A percentile compares a stretch with the other conserved stretches of the same genome.
Conservation (phyloP, 257 asterid genomes). For the Osmanthus fragrans region DNA sequence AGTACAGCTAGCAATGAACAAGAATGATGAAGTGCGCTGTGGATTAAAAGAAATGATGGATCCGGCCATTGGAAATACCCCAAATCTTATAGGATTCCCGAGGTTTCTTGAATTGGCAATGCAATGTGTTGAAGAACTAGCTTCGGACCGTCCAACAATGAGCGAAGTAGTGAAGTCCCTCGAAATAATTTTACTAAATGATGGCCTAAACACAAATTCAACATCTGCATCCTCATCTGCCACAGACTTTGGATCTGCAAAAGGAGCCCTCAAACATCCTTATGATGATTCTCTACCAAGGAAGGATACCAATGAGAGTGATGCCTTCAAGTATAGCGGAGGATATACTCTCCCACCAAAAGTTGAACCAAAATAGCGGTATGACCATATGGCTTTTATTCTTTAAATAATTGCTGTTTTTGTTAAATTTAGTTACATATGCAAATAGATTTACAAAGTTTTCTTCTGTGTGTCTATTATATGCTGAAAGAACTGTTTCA, state of each 20-base stretch:
- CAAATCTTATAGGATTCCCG: slow-evolving; percentile 53
- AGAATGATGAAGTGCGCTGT: slow-evolving; percentile 52
- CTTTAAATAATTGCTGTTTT: slow-evolving; percentile 14
- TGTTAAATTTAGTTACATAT: slow-evolving; percentile 7
- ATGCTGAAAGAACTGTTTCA: neutral
- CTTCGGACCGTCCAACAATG: slow-evolving; percentile 86
- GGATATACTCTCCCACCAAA: slow-evolving; percentile 51
- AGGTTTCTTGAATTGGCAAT: slow-evolving; percentile 73
- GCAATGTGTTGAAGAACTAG: slow-evolving; percentile 91
- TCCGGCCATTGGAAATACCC: slow-evolving; percentile 50
- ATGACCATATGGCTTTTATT: neutral
- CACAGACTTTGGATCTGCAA: slow-evolving; percentile 63
- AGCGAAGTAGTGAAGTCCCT: slow-evolving; percentile 73
- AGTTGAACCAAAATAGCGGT: slow-evolving; percentile 49
- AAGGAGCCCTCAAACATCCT: slow-evolving; percentile 49
- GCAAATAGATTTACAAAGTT: slow-evolving; percentile 16
- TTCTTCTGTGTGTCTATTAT: neutral
- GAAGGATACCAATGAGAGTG: slow-evolving; percentile 36
- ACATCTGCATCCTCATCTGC: slow-evolving; percentile 85
- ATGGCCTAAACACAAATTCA: slow-evolving; percentile 67
- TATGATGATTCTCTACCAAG: slow-evolving; percentile 41
- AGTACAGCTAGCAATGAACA: slow-evolving; percentile 51
- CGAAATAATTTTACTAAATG: slow-evolving; percentile 67
- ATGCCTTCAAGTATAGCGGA: slow-evolving; percentile 54
- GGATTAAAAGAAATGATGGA: slow-evolving; percentile 69